Evolutionary conservation across 306 rosid species (phyloP).

Genomic region (Mimosa bimucronata): DNA sequence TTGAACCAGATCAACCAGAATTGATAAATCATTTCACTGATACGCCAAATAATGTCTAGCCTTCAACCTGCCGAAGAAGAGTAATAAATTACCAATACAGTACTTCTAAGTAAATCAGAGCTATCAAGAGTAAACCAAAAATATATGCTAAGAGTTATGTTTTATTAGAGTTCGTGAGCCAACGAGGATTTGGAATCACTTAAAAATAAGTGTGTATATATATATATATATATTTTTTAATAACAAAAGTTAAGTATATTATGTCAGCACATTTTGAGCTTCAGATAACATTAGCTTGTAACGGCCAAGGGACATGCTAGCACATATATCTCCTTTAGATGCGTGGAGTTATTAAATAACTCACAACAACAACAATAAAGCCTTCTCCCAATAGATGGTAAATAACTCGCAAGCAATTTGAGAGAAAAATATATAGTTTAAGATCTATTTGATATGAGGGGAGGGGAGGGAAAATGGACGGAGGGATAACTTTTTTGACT

Average conservation of each 20-base stretch:
- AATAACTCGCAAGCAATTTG: not conserved
- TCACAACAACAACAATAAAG: no score
- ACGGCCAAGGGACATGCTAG: not conserved
- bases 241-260: not conserved
- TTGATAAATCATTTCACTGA: conserved; percentile 10
- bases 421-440: not conserved
- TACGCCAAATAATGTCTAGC: not conserved
- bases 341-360: not conserved
- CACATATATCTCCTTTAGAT: not conserved
- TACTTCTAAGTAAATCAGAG: not conserved
- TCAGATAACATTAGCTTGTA: not conserved
- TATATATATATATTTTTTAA: no score
- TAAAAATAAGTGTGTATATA: no score
- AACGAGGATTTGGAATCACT: not conserved
- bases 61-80: conserved; percentile 9
- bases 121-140: not conserved
- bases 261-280: not conserved
- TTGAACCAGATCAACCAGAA: not conserved
- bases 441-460: no score
- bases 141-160: not conserved
- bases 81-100: not conserved
- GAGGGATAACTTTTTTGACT: no score
- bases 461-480: no score
- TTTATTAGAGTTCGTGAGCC: not conserved
- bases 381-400: no score